Conservation (phyloP, 2,329 filamentous ascomycete species). For the Xylariaceae sp. region DNA sequence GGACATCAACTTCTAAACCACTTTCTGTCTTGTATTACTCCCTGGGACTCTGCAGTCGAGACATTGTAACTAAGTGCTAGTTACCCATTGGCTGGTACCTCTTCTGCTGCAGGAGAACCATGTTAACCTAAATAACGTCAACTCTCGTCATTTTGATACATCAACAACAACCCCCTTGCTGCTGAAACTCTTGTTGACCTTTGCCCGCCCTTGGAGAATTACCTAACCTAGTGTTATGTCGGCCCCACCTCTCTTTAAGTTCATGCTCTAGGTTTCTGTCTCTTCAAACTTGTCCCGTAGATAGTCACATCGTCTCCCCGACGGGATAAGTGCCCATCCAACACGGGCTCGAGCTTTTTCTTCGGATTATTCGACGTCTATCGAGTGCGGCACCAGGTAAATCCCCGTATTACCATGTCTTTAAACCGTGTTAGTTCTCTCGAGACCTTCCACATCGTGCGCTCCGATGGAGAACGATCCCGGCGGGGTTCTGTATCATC, state of each 20-base stretch:
- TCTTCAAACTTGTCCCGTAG: background rate
- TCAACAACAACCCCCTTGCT: background rate
- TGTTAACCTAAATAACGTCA: background rate
- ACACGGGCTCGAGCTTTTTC: background rate
- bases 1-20: background rate
- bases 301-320: background rate
- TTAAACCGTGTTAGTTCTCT: slow-evolving; percentile 56
- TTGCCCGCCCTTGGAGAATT: background rate
- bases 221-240: background rate
- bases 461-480: slow-evolving; percentile 42
- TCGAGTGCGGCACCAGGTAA: background rate
- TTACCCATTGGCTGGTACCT: background rate
- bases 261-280: background rate
- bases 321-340: background rate
- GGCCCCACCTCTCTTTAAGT: background rate
- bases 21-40: background rate
- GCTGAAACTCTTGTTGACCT: background rate
- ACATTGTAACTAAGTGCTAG: background rate
- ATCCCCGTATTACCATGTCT: slow-evolving; percentile 46
- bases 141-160: background rate
- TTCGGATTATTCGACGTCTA: background rate
- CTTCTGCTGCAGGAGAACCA: background rate
- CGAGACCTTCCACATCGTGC: slow-evolving; percentile 52
- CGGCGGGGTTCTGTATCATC: slow-evolving; percentile 41
- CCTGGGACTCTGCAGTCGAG: background rate